Evolutionary conservation across 257 asterid genomes (phyloP), one percentile per base, ranked within the genome.

Genomic region (Gentiana dahurica): DNA sequence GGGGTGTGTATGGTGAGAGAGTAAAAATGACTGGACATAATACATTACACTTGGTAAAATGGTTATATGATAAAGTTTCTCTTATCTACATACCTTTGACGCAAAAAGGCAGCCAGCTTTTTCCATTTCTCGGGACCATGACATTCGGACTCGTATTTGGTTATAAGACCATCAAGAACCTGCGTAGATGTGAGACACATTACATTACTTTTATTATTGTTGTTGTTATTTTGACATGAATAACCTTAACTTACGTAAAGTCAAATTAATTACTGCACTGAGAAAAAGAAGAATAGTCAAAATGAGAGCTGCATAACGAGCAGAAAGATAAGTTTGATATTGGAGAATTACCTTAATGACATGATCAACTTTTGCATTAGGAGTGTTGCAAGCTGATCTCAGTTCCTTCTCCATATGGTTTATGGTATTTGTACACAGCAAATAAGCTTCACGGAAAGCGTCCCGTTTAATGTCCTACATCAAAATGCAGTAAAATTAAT

Each of bases 111-210:
- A 55, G 77, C 72, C 50, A 88, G 85, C 75, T 81, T 92, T 59
- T 64, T 74, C 97, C 97, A 89, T 74, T 92, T 92, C 65, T 86
- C 99, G 11, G 99, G 99, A 69, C 99, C 99, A 62, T 92, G 94
- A 67, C 91, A 83, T 59, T 79, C 71, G 38, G 81, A 70, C 55
- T 92, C 99, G 49, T 88, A 92, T 68, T 88, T 84, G 58, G 89
- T 70, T 64, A 88, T 60, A 47, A 82, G 90, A 34, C 77, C 83
- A 75, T 92, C 95, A 73, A 92, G 84, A 60, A 84, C 87, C 99
- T 92, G 83, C 44, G 71, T 50, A 52, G 58, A 41, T 7, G 46
- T 10, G 46, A 41, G 46, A 41, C 46, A 41, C 46, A 41, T 41
- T 7, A 41, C 9, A 10, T 4, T 7, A 35, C 46, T 41, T 41